Evolutionary conservation across 1,284 basidiomycete genomes (phyloP).

Genomic region (Schizopora paradoxa): DNA sequence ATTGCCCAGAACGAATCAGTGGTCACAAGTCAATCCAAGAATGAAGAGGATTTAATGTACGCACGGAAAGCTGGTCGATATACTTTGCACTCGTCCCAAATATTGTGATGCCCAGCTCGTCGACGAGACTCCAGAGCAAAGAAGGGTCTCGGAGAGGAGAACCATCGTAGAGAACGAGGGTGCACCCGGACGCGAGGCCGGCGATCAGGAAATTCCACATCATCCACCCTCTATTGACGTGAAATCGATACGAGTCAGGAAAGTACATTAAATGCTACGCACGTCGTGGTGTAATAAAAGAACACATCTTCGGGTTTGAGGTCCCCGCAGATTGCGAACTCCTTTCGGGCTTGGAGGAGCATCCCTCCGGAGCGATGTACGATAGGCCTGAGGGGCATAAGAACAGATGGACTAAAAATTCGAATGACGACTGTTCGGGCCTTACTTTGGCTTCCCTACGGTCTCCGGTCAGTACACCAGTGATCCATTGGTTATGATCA

Average conservation of each 20-base stretch:
- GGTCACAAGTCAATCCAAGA: constrained; percentile 11
- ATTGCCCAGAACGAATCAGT: constrained; percentile 14
- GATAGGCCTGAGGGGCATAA: constrained; percentile 51
- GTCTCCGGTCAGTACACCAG: not conserved
- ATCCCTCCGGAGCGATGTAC: constrained; percentile 85
- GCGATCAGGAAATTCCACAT: constrained; percentile 82
- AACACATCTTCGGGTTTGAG: constrained; percentile 69
- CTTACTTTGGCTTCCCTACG: constrained; percentile 31
- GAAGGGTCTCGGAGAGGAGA: constrained; percentile 71
- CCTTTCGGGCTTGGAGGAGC: constrained; percentile 79
- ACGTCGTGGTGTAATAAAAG: constrained; percentile 88
- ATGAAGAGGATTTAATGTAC: constrained; percentile 22
- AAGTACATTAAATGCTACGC: constrained; percentile 28
- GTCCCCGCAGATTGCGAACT: constrained; percentile 75
- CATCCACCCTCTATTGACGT: constrained; percentile 66
- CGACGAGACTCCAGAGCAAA: constrained; percentile 70
- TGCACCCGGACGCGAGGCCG: constrained; percentile 65
- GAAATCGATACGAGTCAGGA: not conserved
- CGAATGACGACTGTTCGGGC: constrained; percentile 24
- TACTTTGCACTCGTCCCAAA: constrained; percentile 85
- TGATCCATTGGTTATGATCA: not conserved
- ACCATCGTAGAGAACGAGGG: constrained; percentile 80
- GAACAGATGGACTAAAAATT: constrained; percentile 11
- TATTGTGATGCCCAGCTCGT: constrained; percentile 69
- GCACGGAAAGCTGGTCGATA: constrained; percentile 70